These are phyloP conservation scores for Sarocladium kiliense DNA, from an alignment of 2,329 filamentous ascomycete genomes.

Conservation along the genomic window DNA sequence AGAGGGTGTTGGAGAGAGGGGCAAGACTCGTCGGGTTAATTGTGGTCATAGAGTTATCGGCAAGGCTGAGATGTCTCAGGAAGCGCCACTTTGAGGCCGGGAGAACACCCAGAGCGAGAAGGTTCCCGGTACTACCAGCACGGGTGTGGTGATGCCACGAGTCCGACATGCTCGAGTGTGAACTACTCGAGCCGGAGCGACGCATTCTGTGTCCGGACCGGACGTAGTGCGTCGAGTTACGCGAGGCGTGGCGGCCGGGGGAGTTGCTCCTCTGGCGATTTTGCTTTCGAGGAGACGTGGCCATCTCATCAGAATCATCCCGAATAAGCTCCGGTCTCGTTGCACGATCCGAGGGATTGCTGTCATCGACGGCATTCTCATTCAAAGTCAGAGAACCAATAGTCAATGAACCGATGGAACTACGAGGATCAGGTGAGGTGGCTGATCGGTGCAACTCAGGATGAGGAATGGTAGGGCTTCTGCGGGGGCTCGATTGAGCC, in stretches of 20 bases:
- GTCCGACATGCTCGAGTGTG: slow-evolving; percentile 71
- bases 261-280: slow-evolving; percentile 70
- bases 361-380: slow-evolving; percentile 43
- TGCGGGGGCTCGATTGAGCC: slow-evolving; percentile 50
- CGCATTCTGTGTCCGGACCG: slow-evolving; percentile 70
- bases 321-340: slow-evolving; percentile 24
- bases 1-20: slow-evolving; percentile 80
- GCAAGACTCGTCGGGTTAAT: slow-evolving; percentile 70
- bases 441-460: slow-evolving; percentile 66
- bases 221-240: slow-evolving; percentile 62
- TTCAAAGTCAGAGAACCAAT: slow-evolving; percentile 55
- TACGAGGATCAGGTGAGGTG: slow-evolving; percentile 50
- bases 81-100: slow-evolving; percentile 93
- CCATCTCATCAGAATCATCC: slow-evolving; percentile 38
- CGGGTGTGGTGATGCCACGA: slow-evolving; percentile 52
- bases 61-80: slow-evolving; percentile 81
- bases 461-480: slow-evolving; percentile 59
- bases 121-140: slow-evolving; percentile 72
- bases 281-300: slow-evolving; percentile 37
- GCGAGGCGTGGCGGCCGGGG: slow-evolving; percentile 69
- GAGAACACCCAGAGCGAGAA: slow-evolving; percentile 65
- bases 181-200: slow-evolving; percentile 87
- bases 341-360: slow-evolving; percentile 24
- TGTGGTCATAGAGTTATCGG: slow-evolving; percentile 84
- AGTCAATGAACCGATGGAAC: slow-evolving; percentile 43